Evolutionary conservation across 371 early-diverging fungal species (phyloP).

Genomic region (Zancudomyces culisetae): DNA sequence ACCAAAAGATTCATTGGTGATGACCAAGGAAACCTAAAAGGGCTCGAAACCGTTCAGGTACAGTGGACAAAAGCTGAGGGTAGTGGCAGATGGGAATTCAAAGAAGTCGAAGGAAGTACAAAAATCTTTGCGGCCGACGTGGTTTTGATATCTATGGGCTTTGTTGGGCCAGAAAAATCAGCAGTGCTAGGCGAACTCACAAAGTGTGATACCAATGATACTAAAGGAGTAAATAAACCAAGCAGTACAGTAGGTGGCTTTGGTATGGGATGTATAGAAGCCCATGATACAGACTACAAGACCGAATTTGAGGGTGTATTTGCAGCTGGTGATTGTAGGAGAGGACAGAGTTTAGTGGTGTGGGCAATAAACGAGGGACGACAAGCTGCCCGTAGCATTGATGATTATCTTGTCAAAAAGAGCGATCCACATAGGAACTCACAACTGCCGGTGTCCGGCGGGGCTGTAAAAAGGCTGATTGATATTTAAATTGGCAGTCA

Average conservation of each 20-base stretch:
- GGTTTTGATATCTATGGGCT: constrained; percentile 88
- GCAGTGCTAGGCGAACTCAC: constrained; percentile 48
- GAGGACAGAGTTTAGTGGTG: constrained; percentile 87
- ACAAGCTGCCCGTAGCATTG: constrained; percentile 82
- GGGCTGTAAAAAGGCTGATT: constrained; percentile 7
- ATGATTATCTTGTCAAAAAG: constrained; percentile 40
- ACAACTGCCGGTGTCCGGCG: constrained; percentile 15
- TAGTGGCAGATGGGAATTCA: constrained; percentile 70
- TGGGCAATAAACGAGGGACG: constrained; percentile 97
- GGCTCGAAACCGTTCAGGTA: constrained; percentile 83
- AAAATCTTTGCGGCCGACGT: constrained; percentile 72
- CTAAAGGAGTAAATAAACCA: too few relatives aligned
- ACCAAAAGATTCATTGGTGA: constrained; percentile 86
- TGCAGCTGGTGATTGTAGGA: constrained; percentile 91
- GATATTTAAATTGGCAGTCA: too few relatives aligned
- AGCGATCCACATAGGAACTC: neutral
- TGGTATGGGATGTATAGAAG: constrained; percentile 46
- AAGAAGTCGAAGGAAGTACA: constrained; percentile 63
- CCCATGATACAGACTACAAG: constrained; percentile 49
- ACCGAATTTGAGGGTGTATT: constrained; percentile 67
- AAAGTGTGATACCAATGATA: too few relatives aligned
- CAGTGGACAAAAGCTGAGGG: constrained; percentile 78
- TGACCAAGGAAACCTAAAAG: constrained; percentile 59
- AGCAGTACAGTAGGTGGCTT: too few relatives aligned
- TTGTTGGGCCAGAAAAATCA: constrained; percentile 83